These are phyloP conservation scores for Barbarea vulgaris DNA, from an alignment of 345 rosid species.

Conservation along the genomic window DNA sequence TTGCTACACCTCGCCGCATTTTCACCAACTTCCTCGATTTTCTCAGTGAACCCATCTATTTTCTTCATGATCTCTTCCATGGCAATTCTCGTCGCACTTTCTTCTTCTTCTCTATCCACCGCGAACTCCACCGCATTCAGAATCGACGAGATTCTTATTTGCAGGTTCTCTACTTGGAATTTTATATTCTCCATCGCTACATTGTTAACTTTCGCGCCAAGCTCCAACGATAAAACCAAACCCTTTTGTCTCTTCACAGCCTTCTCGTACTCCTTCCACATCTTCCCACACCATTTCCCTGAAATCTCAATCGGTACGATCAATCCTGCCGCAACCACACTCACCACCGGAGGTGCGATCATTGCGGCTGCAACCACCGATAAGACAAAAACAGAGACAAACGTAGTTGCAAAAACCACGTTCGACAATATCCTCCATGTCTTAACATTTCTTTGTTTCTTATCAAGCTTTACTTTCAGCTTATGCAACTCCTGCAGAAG, in stretches of 20 bases:
- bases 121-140: conserved; percentile 49
- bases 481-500: conserved; percentile 50
- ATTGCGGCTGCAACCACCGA: conserved; percentile 79
- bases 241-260: conserved; percentile 52
- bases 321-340: conserved; percentile 62
- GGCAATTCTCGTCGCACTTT: conserved; percentile 44
- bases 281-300: background rate
- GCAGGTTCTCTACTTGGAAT: conserved; percentile 44
- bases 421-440: conserved; percentile 71
- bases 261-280: conserved; percentile 57
- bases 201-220: conserved; percentile 43
- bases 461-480: conserved; percentile 61
- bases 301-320: conserved; percentile 9
- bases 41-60: conserved; percentile 48
- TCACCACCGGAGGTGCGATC: conserved; percentile 58
- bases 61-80: conserved; percentile 67
- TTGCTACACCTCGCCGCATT: conserved; percentile 59
- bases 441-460: conserved; percentile 60
- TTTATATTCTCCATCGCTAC: conserved; percentile 54
- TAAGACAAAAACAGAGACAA: conserved; percentile 63
- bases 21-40: conserved; percentile 51
- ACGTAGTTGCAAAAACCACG: conserved; percentile 60
- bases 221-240: conserved; percentile 41
- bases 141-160: conserved; percentile 46
- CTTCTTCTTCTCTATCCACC: conserved; percentile 45